Evolutionary conservation across 768 basidiomycete species (phyloP).

Genomic region (Tylopilus plumbeoviolaceoides): DNA sequence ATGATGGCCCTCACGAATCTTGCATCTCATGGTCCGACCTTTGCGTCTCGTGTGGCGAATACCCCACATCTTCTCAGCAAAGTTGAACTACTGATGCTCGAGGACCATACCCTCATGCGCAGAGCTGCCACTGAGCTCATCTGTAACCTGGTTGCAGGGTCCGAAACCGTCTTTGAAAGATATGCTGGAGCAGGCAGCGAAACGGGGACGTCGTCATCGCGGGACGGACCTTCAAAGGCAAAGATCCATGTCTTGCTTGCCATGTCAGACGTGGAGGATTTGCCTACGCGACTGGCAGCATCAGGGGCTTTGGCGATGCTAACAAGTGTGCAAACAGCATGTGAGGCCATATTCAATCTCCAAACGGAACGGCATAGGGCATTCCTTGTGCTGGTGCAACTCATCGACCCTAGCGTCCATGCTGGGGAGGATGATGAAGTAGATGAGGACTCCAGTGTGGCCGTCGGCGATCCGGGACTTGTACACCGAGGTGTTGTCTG

Average conservation of each 20-base stretch:
- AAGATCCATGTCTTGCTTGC: constrained; percentile 82
- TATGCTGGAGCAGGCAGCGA: constrained; percentile 49
- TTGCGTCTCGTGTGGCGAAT: constrained; percentile 64
- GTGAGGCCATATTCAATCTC: constrained; percentile 56
- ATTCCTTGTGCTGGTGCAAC: constrained; percentile 59
- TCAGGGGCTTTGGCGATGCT: constrained; percentile 86
- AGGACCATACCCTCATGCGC: constrained; percentile 78
- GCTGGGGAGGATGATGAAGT: constrained; percentile 32
- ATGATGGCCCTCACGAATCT: constrained; percentile 97
- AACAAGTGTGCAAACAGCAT: constrained; percentile 57
- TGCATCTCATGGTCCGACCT: constrained; percentile 66
- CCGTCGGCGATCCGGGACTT: constrained; percentile 49
- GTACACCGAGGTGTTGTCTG: constrained; percentile 79
- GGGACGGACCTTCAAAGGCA: constrained; percentile 36
- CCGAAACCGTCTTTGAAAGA: constrained; percentile 69
- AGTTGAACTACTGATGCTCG: constrained; percentile 70
- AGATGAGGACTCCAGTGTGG: constrained; percentile 33
- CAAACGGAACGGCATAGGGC: constrained; percentile 62
- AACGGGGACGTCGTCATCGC: constrained; percentile 41
- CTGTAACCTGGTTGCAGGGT: constrained; percentile 84
- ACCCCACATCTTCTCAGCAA: constrained; percentile 57
- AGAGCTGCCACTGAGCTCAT: constrained; percentile 87
- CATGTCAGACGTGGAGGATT: constrained; percentile 81
- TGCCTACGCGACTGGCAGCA: constrained; percentile 83
- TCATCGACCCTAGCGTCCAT: constrained; percentile 56